Percentiles rank a stretch among this genome's conserved stretches.
Conservation (phyloP, 2,329 filamentous ascomycete genomes). For the Colletotrichum sp. region DNA sequence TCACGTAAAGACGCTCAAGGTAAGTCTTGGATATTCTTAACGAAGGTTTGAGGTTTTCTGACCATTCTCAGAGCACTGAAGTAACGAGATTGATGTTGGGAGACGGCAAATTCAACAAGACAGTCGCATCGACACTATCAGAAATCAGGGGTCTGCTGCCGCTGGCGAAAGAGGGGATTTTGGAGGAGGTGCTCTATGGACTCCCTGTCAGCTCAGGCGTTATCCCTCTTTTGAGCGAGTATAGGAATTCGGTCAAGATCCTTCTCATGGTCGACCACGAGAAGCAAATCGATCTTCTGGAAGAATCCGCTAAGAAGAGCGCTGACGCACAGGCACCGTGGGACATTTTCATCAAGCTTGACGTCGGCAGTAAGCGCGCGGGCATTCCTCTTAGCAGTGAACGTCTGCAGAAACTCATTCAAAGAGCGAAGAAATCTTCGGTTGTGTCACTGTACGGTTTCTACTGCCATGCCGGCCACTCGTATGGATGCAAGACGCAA, state of each 20-base stretch:
- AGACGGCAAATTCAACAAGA: constrained; percentile 37
- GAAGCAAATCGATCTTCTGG: constrained; percentile 34
- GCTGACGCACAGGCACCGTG: constrained; percentile 25
- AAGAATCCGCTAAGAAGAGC: constrained; percentile 18
- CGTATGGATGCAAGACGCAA: constrained; percentile 34
- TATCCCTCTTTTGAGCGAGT: constrained; percentile 30
- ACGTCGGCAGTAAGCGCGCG: constrained; percentile 39
- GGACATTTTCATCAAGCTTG: constrained; percentile 41
- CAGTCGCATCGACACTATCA: constrained; percentile 43
- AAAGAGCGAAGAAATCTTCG: constrained; percentile 29
- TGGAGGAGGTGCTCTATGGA: constrained; percentile 45
- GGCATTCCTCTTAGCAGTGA: constrained; percentile 32
- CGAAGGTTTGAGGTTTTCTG: fast-evolving
- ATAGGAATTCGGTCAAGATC: constrained; percentile 34
- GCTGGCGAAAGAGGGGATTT: constrained; percentile 40
- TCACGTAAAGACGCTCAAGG: constrained; percentile 52
- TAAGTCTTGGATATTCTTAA: not conserved
- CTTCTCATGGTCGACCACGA: constrained; percentile 42
- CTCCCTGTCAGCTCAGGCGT: constrained; percentile 41
- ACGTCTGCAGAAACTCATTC: constrained; percentile 29
- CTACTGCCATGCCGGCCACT: constrained; percentile 43
- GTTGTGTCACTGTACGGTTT: constrained; percentile 37
- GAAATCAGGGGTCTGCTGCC: constrained; percentile 44
- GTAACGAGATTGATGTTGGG: constrained; percentile 45
- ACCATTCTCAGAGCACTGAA: constrained; percentile 33